Evolutionary conservation across 2,329 filamentous ascomycete species (phyloP), one percentile per base, ranked within the genome.

Genomic region (Calonectria pauciramosa): DNA sequence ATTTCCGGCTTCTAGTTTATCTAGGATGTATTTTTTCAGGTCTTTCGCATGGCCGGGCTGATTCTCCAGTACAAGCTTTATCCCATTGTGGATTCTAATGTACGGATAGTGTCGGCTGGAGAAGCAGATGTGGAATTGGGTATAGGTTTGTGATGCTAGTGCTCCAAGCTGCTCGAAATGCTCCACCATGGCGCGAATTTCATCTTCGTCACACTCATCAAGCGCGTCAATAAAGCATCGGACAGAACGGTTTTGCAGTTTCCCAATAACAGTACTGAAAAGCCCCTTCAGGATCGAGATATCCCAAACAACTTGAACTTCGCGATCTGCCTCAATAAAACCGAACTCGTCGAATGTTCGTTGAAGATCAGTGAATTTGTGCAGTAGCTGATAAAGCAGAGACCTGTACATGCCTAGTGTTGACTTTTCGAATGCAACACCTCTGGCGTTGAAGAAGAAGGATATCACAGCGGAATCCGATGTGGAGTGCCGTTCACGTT

Each of bases 61-160:
- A 0, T 72, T 34, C 32, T 86, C 84, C 0, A 86, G 30, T 0
- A 74, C 70, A 0, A 86, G 52, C 7, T 70, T 28, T 0, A 83
- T 67, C 1, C 84, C 83, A 0, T 77, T 79, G 4, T 41, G 30
- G 1, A 86, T 79, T 0, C 67, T 82, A 30, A 90, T 85, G 8
- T 86, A 71, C 0, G 88, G 88, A 28, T 89, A 90, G 38, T 89
- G 86, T 0, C 89, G 82, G 63, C 88, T 90, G 0, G 88, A 87
- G 4, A 90, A 85, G 66, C 86, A 89, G 0, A 88, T 77, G 0
- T 75, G 80, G 0, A 90, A 77, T 0, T 36, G 6, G 0, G 78
- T 60, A 0, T 66, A 64, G 0, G 30, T 72, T 4, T 72, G 52
- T 0, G 78, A 54, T 3, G 84, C 83, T 0, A 78, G 13, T 4